Evolutionary conservation across 345 rosid species (phyloP).

Genomic region (Aegle marmelos): DNA sequence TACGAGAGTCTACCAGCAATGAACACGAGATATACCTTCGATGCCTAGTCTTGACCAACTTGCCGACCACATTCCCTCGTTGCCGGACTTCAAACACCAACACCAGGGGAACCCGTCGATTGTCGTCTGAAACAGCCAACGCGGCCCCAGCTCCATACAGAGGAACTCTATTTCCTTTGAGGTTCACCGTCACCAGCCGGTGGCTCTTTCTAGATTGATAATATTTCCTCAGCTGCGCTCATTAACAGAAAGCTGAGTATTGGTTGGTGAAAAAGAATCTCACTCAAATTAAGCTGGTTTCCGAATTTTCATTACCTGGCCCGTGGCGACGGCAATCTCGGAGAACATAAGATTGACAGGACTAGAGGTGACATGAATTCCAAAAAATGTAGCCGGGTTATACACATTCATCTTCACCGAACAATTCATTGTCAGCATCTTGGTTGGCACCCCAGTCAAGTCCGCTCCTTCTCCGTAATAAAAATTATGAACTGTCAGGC

Average conservation of each 20-base stretch:
- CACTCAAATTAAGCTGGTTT: neutral
- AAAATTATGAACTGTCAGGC: conserved; percentile 54
- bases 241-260: neutral
- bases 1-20: conserved; percentile 46
- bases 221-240: conserved; percentile 60
- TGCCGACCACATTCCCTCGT: conserved; percentile 75
- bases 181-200: conserved; percentile 37
- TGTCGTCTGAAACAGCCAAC: conserved; percentile 37
- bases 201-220: conserved; percentile 79
- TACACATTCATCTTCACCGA: conserved; percentile 55
- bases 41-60: conserved; percentile 63
- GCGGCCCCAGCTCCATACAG: conserved; percentile 77
- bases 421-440: conserved; percentile 63
- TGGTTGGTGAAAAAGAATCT: neutral
- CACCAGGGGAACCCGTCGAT: conserved; percentile 48
- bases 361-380: conserved; percentile 70
- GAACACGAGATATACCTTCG: conserved; percentile 49
- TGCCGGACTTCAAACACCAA: conserved; percentile 59
- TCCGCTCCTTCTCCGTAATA: conserved; percentile 79
- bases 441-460: conserved; percentile 72
- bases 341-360: conserved; percentile 63
- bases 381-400: conserved; percentile 78
- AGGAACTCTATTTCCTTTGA: conserved; percentile 58
- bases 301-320: conserved; percentile 45
- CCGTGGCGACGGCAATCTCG: conserved; percentile 57